Evolutionary conservation across 2,329 filamentous ascomycete genomes (phyloP).

Genomic region (Phialophora verrucosa): DNA sequence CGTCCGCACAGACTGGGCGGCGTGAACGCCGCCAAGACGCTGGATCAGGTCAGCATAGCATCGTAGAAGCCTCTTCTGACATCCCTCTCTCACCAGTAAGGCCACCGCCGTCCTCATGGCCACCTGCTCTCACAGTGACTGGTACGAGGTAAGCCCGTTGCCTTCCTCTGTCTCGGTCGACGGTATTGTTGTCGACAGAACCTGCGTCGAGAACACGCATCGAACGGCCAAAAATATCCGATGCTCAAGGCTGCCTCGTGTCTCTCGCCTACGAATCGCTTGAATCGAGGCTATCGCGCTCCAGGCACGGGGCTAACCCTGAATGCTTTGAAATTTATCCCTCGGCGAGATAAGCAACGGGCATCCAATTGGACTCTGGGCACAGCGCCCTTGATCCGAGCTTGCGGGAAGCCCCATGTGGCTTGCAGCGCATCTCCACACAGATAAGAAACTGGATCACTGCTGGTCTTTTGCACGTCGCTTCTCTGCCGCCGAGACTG

Average conservation of each 20-base stretch:
- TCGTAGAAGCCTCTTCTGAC: not conserved
- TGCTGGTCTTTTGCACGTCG: not conserved
- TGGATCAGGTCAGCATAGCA: not conserved
- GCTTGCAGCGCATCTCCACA: conserved; percentile 13
- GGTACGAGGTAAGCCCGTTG: not conserved
- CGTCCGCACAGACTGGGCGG: not conserved
- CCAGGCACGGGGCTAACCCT: conserved; percentile 1
- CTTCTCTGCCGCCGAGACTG: conserved; percentile 4
- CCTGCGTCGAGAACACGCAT: not conserved
- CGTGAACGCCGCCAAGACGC: not conserved
- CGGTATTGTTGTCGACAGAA: not conserved
- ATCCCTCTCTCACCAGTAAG: not conserved
- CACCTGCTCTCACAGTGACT: not conserved
- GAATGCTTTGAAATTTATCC: not conserved
- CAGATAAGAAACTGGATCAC: conserved; percentile 12
- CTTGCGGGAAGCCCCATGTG: not conserved
- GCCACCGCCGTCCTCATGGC: not conserved
- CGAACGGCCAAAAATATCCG: not conserved
- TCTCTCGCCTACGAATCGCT: conserved; percentile 18
- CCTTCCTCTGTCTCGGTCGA: not conserved
- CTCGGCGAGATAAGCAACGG: conserved; percentile 22
- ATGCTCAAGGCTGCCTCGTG: conserved; percentile 16
- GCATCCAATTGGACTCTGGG: conserved; percentile 7
- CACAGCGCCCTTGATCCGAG: not conserved
- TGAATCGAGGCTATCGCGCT: conserved; percentile 1